A percentile compares a stretch with the other conserved stretches of the same genome.
These are phyloP conservation scores for Posidonia oceanica DNA, from an alignment of 116 monocot species.

Conservation along the genomic window DNA sequence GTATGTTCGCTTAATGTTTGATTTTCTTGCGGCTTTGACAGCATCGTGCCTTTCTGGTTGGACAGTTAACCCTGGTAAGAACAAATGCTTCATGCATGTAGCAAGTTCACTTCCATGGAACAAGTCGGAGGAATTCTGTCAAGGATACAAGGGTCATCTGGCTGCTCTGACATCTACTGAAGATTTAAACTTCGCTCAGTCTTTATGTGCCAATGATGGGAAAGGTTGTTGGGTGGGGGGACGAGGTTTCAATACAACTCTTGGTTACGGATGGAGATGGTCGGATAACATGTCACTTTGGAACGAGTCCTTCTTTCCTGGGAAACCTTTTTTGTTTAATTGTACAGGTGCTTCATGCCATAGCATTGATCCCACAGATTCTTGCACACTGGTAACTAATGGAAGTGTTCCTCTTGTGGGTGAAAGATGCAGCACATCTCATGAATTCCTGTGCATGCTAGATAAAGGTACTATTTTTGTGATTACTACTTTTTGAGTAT, in stretches of 20 bases:
- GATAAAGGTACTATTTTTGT: constrained; percentile 10
- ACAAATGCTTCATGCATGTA: constrained; percentile 55
- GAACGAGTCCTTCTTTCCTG: constrained; percentile 52
- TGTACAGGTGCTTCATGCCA: constrained; percentile 38
- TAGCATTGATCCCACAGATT: constrained; percentile 16
- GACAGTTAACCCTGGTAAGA: constrained; percentile 32
- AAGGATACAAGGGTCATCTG: constrained; percentile 41
- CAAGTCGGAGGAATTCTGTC: constrained; percentile 47
- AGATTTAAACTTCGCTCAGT: constrained; percentile 48
- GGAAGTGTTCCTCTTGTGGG: constrained; percentile 32
- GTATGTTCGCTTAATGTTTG: too few relatives aligned
- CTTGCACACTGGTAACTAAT: constrained; percentile 48
- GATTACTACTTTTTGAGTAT: neutral
- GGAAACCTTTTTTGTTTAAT: constrained; percentile 25
- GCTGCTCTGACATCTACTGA: constrained; percentile 57
- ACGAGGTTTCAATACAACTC: constrained; percentile 36
- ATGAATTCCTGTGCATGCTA: constrained; percentile 59
- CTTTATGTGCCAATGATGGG: constrained; percentile 24
- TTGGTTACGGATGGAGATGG: constrained; percentile 61
- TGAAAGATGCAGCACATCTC: constrained; percentile 55
- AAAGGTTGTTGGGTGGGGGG: constrained; percentile 84
- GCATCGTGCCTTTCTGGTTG: constrained; percentile 56
- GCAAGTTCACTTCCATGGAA: constrained; percentile 49
- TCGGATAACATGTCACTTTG: constrained; percentile 48
- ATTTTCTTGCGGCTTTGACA: neutral